Evolutionary conservation across 1,284 basidiomycete species (phyloP).

Genomic region (Leccinum fuscescens): DNA sequence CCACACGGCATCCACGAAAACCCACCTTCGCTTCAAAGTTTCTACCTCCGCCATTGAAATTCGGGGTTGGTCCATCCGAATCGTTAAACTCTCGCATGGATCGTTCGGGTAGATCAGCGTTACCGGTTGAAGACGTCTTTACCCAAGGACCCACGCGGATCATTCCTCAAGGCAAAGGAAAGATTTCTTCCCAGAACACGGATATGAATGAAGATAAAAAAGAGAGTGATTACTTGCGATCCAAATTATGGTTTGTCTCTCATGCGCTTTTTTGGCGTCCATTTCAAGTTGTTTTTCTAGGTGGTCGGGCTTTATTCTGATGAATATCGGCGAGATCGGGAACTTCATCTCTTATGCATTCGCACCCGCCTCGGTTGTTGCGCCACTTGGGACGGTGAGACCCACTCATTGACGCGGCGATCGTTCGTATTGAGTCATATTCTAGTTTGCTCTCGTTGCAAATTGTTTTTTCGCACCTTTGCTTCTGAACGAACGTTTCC

Average conservation of each 20-base stretch:
- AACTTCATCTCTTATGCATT: constrained; percentile 91
- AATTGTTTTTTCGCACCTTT: constrained; percentile 94
- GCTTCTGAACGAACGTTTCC: constrained; percentile 78
- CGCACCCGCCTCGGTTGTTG: constrained; percentile 92
- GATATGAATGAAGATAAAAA: constrained; percentile 27
- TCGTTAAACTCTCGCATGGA: constrained; percentile 1
- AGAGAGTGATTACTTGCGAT: constrained; percentile 75
- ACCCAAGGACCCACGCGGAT: constrained; percentile 9
- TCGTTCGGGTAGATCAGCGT: constrained; percentile 20
- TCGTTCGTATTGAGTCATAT: background rate
- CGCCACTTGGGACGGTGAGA: constrained; percentile 88
- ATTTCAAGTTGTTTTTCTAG: constrained; percentile 38
- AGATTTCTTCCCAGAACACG: constrained; percentile 2
- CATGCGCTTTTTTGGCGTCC: background rate
- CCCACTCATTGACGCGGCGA: background rate
- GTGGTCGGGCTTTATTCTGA: constrained; percentile 89
- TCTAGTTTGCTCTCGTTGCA: constrained; percentile 83
- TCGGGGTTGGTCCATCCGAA: constrained; percentile 12
- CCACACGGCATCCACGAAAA: constrained; percentile 24
- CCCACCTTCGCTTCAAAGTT: constrained; percentile 23
- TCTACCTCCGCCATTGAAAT: constrained; percentile 14
- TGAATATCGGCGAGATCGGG: constrained; percentile 88
- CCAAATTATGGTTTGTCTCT: constrained; percentile 69
- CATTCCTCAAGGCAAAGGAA: constrained; percentile 8
- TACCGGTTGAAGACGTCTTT: constrained; percentile 34